These are phyloP conservation scores for Myrmaecium sp. DNA, from an alignment of 2,329 filamentous ascomycete species.

Conservation along the genomic window DNA sequence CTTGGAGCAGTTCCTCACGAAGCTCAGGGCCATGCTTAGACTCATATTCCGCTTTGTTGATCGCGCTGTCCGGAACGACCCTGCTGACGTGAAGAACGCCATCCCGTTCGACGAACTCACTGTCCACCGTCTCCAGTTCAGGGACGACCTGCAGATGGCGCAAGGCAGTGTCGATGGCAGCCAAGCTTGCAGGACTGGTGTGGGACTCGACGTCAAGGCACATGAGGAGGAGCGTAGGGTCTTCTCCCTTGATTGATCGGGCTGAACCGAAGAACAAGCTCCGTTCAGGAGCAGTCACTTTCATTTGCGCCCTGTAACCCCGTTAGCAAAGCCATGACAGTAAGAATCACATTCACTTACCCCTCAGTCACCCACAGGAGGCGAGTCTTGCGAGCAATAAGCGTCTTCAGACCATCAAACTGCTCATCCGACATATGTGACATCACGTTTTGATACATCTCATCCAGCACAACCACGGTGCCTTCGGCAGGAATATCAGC, in stretches of 20 bases:
- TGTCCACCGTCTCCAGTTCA: neutral
- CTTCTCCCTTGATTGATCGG: constrained; percentile 2
- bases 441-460: constrained; percentile 5
- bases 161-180: constrained; percentile 1
- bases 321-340: too few species aligned
- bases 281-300: neutral
- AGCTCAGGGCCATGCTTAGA: too few species aligned
- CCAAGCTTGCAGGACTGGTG: neutral
- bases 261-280: constrained; percentile 1
- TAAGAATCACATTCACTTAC: too few species aligned
- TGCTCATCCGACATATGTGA: neutral
- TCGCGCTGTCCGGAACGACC: neutral
- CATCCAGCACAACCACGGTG: constrained; percentile 5
- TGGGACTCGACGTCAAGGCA: constrained; percentile 1
- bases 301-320: too few species aligned
- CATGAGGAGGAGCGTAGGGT: constrained; percentile 1
- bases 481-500: constrained; percentile 3
- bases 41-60: constrained; percentile 1
- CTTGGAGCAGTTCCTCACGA: too few species aligned
- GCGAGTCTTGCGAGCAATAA: neutral
- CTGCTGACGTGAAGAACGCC: constrained; percentile 1
- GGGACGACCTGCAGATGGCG: neutral
- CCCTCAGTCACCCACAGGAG: constrained; percentile 2
- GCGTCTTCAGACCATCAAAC: constrained; percentile 1
- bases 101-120: constrained; percentile 1